Evolutionary conservation across 1,284 basidiomycete genomes (phyloP).

Genomic region (Sutorius eximius): DNA sequence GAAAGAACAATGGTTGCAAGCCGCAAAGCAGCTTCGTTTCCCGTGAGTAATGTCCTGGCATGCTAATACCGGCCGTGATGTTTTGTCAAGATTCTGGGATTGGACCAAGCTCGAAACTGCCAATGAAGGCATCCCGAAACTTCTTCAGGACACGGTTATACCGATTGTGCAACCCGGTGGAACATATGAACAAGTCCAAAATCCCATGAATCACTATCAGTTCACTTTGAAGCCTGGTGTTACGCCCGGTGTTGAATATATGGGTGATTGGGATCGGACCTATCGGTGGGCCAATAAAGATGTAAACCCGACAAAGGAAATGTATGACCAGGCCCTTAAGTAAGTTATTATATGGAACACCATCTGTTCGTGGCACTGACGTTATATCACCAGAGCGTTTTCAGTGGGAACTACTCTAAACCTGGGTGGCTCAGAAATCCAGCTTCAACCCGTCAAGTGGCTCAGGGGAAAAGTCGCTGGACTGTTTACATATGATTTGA

Average conservation of each 20-base stretch:
- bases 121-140: conserved; percentile 8
- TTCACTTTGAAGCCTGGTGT: conserved; percentile 8
- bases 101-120: conserved; percentile 13
- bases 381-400: conserved; percentile 7
- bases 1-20: conserved; percentile 10
- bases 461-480: neutral
- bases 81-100: conserved; percentile 18
- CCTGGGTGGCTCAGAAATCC: neutral
- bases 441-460: neutral
- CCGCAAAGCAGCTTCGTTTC: conserved; percentile 14
- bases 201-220: conserved; percentile 21
- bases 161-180: conserved; percentile 1
- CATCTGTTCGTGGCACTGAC: neutral
- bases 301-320: conserved; percentile 6
- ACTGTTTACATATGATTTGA: neutral
- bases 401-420: neutral
- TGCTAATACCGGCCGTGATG: neutral
- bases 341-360: neutral
- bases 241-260: conserved; percentile 1
- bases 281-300: conserved; percentile 14
- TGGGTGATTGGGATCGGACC: conserved; percentile 15
- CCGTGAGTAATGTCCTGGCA: conserved; percentile 9
- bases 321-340: conserved; percentile 11
- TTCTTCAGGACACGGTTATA: conserved; percentile 4
- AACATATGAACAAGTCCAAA: neutral